Conservation (phyloP, 2,329 filamentous ascomycete genomes). For the Colletotrichum sp. region DNA sequence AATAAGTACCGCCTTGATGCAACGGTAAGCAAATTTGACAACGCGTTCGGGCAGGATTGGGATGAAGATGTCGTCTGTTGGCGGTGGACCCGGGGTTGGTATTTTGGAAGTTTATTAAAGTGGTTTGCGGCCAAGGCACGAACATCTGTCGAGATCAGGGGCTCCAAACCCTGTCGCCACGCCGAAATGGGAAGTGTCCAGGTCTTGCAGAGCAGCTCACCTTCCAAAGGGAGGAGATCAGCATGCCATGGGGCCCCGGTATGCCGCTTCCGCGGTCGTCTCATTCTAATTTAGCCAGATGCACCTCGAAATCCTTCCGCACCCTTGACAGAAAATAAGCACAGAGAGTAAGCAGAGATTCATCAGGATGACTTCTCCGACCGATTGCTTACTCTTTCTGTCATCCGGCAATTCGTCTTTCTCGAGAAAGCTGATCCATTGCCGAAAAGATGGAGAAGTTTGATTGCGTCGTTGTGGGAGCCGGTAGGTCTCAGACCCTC, state of each 20-base stretch:
- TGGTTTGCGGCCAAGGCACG: neutral
- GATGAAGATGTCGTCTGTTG: neutral
- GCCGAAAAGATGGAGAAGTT: conserved; percentile 41
- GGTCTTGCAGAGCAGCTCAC: neutral
- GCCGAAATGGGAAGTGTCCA: neutral
- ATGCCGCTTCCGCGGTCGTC: neutral
- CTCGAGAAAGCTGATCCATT: neutral
- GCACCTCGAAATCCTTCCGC: neutral
- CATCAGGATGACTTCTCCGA: neutral
- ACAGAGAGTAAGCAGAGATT: neutral
- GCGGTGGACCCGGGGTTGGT: neutral
- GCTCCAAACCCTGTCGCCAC: neutral
- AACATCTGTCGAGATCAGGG: neutral
- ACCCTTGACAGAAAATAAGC: neutral
- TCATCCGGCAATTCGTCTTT: neutral
- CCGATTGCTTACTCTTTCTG: neutral
- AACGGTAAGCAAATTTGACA: neutral
- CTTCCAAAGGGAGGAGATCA: neutral
- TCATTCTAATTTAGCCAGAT: neutral
- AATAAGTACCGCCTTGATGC: neutral
- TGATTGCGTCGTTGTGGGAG: conserved; percentile 54
- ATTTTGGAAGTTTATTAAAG: neutral
- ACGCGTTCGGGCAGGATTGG: neutral
- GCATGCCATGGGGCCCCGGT: neutral
- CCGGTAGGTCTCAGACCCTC: conserved; percentile 47